Base-by-base conservation (phyloP, 2,329 filamentous ascomycete species). In the Colletotrichum spaethianum region DNA sequence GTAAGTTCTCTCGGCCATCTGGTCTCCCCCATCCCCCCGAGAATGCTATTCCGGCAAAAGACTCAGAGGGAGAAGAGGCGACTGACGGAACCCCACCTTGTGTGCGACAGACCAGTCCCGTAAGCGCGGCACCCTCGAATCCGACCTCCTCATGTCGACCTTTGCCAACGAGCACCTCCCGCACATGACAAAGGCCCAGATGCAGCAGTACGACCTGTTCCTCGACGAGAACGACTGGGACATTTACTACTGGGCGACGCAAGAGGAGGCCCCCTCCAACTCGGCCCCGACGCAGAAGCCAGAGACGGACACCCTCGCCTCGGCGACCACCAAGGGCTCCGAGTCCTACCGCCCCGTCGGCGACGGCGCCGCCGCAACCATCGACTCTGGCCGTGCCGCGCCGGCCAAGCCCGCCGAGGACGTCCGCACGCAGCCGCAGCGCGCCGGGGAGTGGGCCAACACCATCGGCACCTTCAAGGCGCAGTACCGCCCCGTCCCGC, bases 171-270 rank as follows among this genome's bases (percentile, higher is more conserved):
- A 87, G 66, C 88, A 97, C 83, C 91, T 99, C 28, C 86, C 87
- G 53, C 85, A 85, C 73, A 97, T 99, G 94, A 90, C 89, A 1
- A 82, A 86, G 7, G 83, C 87, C 62, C 93, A 97, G 80, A 91
- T 98, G 77, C 83, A 89, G 77, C 90, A 97, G 83, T 98, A 96
- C 86, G 96, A 98, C 82, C 86, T 89, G 36, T 97, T 99, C 86
- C 91, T 99, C 68, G 96, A 99, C 83, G 96, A 99, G 85, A 99
- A 99, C 83, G 96, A 99, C 86, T 99, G 96, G 96, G 96, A 99
- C 82, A 98, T 99, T 74, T 99, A 99, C 88, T 99, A 99, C 88
- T 99, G 96, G 96, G 94, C 94, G 4, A 99, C 96, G 20, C 96
- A 99, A 83, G 91, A 94, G 77, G 87, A 92, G 42, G 71, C 62